Conservation (phyloP, 192 early-diverging fungal species). For the Cladochytrium replicatum region DNA sequence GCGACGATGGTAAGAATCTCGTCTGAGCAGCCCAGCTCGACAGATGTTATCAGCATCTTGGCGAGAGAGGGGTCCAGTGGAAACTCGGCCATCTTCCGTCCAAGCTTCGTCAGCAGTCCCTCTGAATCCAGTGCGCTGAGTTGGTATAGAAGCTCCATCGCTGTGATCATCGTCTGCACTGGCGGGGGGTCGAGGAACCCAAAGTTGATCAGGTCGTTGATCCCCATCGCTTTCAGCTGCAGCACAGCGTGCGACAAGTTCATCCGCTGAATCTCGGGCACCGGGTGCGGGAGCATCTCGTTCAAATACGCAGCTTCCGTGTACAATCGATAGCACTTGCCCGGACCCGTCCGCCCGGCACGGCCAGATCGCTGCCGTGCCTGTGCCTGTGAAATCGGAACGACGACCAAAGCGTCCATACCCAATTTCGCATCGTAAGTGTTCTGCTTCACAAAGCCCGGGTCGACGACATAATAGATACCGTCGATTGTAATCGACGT, state of each 20-base stretch:
- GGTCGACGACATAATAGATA: conserved; percentile 94
- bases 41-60: conserved; percentile 86
- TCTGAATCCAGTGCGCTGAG: conserved; percentile 88
- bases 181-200: conserved; percentile 98
- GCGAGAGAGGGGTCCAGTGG: conserved; percentile 88
- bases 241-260: conserved; percentile 88
- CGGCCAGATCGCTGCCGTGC: conserved; percentile 90
- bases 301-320: conserved; percentile 83
- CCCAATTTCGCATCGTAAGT: conserved; percentile 87
- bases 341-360: conserved; percentile 92
- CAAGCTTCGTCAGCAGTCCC: conserved; percentile 83
- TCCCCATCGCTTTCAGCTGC: conserved; percentile 88
- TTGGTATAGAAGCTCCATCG: conserved; percentile 84
- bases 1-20: conserved; percentile 73
- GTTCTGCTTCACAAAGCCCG: conserved; percentile 95
- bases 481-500: conserved; percentile 97
- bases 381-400: conserved; percentile 88
- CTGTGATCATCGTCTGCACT: conserved; percentile 80
- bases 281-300: conserved; percentile 89
- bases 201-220: conserved; percentile 94
- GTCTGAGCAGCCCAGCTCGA: conserved; percentile 86
- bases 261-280: conserved; percentile 94
- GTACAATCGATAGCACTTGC: conserved; percentile 91
- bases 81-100: conserved; percentile 97
- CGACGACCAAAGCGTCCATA: conserved; percentile 96